Percentiles rank a stretch among this genome's conserved stretches.
Evolutionary conservation across 1,139 yeast genomes (phyloP).

Genomic region (Debaryomyces sp.): DNA sequence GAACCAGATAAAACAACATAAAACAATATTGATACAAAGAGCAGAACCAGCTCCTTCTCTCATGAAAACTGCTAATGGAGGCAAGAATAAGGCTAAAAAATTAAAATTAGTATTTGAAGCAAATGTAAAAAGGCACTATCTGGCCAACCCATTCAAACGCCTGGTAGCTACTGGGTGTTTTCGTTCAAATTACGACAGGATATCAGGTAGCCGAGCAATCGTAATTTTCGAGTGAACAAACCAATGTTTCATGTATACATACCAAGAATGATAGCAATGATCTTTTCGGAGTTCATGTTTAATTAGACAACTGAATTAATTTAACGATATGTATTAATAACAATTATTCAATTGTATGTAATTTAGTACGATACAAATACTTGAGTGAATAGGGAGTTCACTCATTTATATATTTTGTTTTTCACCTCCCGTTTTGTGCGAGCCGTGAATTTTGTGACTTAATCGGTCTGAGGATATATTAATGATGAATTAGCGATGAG

Average conservation of each 20-base stretch:
- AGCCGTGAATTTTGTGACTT: neutral
- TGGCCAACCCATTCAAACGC: neutral
- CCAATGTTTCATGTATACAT: slow-evolving; percentile 16
- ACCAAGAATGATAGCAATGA: slow-evolving; percentile 42
- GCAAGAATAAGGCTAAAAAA: slow-evolving; percentile 57
- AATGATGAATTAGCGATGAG: neutral
- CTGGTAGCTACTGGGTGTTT: no score
- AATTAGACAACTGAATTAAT: neutral
- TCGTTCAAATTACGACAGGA: neutral
- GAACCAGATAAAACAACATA: slow-evolving; percentile 68
- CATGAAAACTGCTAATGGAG: slow-evolving; percentile 74
- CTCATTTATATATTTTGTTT: slow-evolving; percentile 2
- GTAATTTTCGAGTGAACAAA: neutral
- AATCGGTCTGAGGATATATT: neutral
- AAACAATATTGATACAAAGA: slow-evolving; percentile 61
- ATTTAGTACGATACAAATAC: neutral
- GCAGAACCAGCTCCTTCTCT: slow-evolving; percentile 62
- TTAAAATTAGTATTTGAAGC: slow-evolving; percentile 10
- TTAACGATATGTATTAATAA: neutral
- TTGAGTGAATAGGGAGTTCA: neutral
- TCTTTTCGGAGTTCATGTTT: slow-evolving; percentile 46
- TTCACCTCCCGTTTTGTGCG: neutral
- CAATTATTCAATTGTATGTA: neutral
- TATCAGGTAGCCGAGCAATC: neutral
- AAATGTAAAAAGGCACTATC: neutral